Percentiles rank a stretch among this genome's conserved stretches.
Evolutionary conservation across 805 yeast species (phyloP).

Genomic region (Candida coleopterorum): DNA sequence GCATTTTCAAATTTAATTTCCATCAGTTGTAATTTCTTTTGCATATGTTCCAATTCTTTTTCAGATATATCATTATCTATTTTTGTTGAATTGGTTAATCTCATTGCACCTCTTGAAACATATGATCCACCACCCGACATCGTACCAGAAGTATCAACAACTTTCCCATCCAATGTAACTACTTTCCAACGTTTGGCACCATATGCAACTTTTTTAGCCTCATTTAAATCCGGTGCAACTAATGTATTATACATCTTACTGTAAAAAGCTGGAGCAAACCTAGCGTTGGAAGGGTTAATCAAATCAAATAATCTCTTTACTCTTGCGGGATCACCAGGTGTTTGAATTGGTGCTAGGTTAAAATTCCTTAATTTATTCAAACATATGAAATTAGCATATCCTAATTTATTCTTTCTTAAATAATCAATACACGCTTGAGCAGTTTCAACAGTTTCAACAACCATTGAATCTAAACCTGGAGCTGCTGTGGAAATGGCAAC

Average conservation of each 20-base stretch:
- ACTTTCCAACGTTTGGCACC: conserved; percentile 78
- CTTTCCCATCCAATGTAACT: conserved; percentile 87
- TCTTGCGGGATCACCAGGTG: conserved; percentile 60
- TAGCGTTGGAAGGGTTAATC: conserved; percentile 59
- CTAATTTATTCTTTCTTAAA: conserved; percentile 74
- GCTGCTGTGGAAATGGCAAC: conserved; percentile 94
- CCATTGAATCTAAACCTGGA: conserved; percentile 86
- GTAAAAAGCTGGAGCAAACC: conserved; percentile 83
- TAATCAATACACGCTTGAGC: conserved; percentile 69
- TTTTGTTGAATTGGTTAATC: conserved; percentile 29
- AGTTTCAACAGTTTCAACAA: conserved; percentile 70
- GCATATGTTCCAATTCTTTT: conserved; percentile 48
- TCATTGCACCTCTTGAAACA: conserved; percentile 74
- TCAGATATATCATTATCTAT: conserved; percentile 44
- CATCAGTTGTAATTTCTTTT: conserved; percentile 44
- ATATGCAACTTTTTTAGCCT: conserved; percentile 86
- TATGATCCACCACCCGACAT: conserved; percentile 93
- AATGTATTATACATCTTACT: conserved; percentile 82
- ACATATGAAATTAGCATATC: conserved; percentile 84
- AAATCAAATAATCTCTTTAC: conserved; percentile 84
- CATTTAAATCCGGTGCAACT: conserved; percentile 71
- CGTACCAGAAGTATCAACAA: conserved; percentile 91
- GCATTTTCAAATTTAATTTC: conserved; percentile 52
- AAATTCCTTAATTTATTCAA: conserved; percentile 67
- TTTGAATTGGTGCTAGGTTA: conserved; percentile 51